A percentile compares a stretch with the other conserved stretches of the same genome.
These are phyloP conservation scores for Clitopilus passeckerianus DNA, from an alignment of 768 basidiomycete genomes.

Conservation along the genomic window DNA sequence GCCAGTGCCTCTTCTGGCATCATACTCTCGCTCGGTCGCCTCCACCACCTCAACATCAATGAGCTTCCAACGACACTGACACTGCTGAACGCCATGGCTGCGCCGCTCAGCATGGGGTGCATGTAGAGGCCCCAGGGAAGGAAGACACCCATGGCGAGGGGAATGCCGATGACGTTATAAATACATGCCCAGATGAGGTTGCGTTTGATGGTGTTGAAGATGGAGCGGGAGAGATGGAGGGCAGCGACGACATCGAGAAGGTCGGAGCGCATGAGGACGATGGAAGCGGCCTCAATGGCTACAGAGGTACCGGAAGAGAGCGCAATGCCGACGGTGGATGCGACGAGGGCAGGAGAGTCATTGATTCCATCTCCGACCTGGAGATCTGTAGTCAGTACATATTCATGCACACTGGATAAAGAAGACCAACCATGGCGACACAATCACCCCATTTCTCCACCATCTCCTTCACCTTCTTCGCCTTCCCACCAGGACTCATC, in stretches of 20 bases:
- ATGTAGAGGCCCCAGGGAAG: conserved; percentile 89
- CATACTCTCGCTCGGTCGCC: conserved; percentile 60
- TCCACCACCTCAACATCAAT: conserved; percentile 83
- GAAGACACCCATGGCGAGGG: conserved; percentile 96
- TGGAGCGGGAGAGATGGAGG: conserved; percentile 81
- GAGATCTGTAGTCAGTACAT: not conserved
- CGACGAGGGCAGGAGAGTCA: conserved; percentile 95
- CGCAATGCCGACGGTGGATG: conserved; percentile 94
- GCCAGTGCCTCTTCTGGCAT: conserved; percentile 50
- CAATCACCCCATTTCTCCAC: conserved; percentile 67
- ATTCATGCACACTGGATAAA: not conserved
- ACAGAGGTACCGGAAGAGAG: conserved; percentile 95
- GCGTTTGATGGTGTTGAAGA: conserved; percentile 86
- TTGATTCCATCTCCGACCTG: conserved; percentile 99
- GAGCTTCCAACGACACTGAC: conserved; percentile 94
- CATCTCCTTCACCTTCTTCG: conserved; percentile 74
- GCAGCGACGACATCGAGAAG: conserved; percentile 97
- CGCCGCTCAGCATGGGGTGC: conserved; percentile 98
- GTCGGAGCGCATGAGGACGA: conserved; percentile 96
- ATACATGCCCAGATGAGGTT: conserved; percentile 97
- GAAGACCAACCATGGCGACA: conserved; percentile 79
- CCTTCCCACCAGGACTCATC: conserved; percentile 96
- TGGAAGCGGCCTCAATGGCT: conserved; percentile 96
- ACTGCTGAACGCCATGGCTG: conserved; percentile 96
- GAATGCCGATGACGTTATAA: conserved; percentile 91